Evolutionary conservation across 768 basidiomycete genomes (phyloP), one percentile per base, ranked within the genome.

Genomic region (Auricularia cornea): DNA sequence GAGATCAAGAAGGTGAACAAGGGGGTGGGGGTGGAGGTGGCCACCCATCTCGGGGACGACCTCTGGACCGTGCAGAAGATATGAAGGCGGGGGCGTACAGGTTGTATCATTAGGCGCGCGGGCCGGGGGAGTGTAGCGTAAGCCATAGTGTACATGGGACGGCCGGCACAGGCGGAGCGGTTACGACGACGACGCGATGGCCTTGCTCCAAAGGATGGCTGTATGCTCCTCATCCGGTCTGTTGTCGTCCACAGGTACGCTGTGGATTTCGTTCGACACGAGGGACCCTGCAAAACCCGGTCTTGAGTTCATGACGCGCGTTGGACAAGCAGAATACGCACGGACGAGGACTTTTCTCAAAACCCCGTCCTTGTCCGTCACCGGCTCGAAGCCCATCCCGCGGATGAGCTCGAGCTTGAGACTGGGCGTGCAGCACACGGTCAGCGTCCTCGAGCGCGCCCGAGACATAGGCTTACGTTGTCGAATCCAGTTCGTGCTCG

Each of bases 1-100:
- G 94, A 98, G 54, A 97, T 99, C 73, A 85, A 86, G 75, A 82
- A 78, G 71, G 78, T 94, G 57, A 98, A 96, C 72, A 98, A 97
- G 75, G 92, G 86, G 44, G 81, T 94, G 40, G 96, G 86, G 0
- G 92, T 97, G 8, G 94, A 98, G 75, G 87, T 89, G 6, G 79
- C 87, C n/a, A 83, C 86, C 40, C 88, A 90, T 78, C 78, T 96
- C 64, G 93, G 94, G 11, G 93, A 96, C 69, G 94, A 95, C 66
- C 73, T 96, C 51, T 96, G 94, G 94, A 81, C 78, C 59, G 60
- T 86, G 63, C 79, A 84, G 75, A 80, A 81, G 66, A 66, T 92
- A 71, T 91, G 77, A 80, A 31, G 6, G 4, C 54, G 23, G 6
- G 16, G 16, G 23, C n/a, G n/a, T n/a, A n/a, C 18, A 28, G 5